These are phyloP conservation scores for Drechslerella coelobrocha DNA, from an alignment of 2,329 filamentous ascomycete genomes.

Conservation along the genomic window DNA sequence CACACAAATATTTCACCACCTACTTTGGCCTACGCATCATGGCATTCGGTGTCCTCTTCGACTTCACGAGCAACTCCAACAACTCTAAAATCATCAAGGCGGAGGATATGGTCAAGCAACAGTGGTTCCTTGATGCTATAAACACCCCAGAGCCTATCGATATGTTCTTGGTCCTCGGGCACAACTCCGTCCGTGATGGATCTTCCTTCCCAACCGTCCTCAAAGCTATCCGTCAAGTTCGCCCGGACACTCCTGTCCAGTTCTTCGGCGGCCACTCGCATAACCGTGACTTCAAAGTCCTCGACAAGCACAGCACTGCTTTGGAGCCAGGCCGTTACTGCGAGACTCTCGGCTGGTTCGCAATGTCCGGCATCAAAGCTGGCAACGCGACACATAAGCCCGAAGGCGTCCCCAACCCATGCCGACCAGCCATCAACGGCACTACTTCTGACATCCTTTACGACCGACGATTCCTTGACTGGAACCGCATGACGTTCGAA, in stretches of 20 bases:
- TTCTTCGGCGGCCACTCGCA: slow-evolving; percentile 71
- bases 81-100: slow-evolving; percentile 67
- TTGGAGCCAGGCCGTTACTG: slow-evolving; percentile 72
- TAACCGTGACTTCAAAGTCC: slow-evolving; percentile 70
- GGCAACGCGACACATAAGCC: slow-evolving; percentile 61
- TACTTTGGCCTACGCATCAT: slow-evolving; percentile 83
- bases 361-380: slow-evolving; percentile 67
- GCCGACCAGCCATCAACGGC: slow-evolving; percentile 57
- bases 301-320: slow-evolving; percentile 68
- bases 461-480: slow-evolving; percentile 71
- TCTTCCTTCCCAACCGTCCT: slow-evolving; percentile 63
- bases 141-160: slow-evolving; percentile 66
- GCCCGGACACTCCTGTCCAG: slow-evolving; percentile 68
- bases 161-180: slow-evolving; percentile 69
- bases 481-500: slow-evolving; percentile 71
- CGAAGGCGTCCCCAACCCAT: slow-evolving; percentile 60
- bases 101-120: slow-evolving; percentile 77
- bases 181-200: slow-evolving; percentile 66
- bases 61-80: slow-evolving; percentile 88
- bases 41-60: slow-evolving; percentile 92
- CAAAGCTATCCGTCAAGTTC: slow-evolving; percentile 66
- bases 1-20: slow-evolving; percentile 88
- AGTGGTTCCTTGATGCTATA: slow-evolving; percentile 73
- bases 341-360: slow-evolving; percentile 72
- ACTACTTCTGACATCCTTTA: slow-evolving; percentile 61